These are phyloP conservation scores for Basipetospora chlamydospora DNA, from an alignment of 2,329 filamentous ascomycete genomes.

Conservation along the genomic window DNA sequence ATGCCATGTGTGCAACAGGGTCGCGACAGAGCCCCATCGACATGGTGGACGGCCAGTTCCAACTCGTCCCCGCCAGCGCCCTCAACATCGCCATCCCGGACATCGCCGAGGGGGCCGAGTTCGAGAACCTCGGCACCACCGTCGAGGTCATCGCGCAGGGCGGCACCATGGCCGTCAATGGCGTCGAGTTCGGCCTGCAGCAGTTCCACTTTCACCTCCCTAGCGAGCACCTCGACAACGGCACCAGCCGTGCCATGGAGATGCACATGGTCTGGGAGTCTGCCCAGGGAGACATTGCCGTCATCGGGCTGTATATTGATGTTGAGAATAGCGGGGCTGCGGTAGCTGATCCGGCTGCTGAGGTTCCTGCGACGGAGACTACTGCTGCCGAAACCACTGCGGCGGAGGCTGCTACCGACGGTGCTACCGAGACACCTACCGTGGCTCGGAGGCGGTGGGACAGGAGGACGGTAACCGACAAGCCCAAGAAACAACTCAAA, in stretches of 20 bases:
- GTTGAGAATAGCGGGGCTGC: slow-evolving; percentile 15
- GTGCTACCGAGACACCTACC: background rate
- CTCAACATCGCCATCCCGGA: slow-evolving; percentile 16
- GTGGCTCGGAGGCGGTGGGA: slow-evolving; percentile 3
- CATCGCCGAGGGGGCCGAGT: slow-evolving; percentile 22
- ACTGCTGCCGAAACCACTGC: background rate
- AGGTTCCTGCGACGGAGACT: slow-evolving; percentile 2
- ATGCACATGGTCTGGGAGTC: slow-evolving; percentile 26
- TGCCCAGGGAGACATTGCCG: slow-evolving; percentile 19
- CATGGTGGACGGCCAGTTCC: slow-evolving; percentile 15
- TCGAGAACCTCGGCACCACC: slow-evolving; percentile 38
- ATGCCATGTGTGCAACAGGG: slow-evolving; percentile 32
- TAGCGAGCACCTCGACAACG: slow-evolving; percentile 39
- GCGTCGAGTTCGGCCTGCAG: slow-evolving; percentile 25
- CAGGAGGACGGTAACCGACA: too few species aligned
- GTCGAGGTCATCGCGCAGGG: slow-evolving; percentile 26
- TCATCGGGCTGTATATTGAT: slow-evolving; percentile 29
- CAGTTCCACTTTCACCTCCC: slow-evolving; percentile 50
- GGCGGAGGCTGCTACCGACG: background rate
- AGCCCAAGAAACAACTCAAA: background rate
- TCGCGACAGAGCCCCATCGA: slow-evolving; percentile 43
- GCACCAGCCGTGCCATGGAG: slow-evolving; percentile 24
- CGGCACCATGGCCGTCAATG: slow-evolving; percentile 26
- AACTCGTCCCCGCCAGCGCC: slow-evolving; percentile 11
- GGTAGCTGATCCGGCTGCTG: slow-evolving; percentile 6